These are phyloP conservation scores for Collybiopsis luxurians DNA, from an alignment of 768 basidiomycete genomes.

Conservation along the genomic window DNA sequence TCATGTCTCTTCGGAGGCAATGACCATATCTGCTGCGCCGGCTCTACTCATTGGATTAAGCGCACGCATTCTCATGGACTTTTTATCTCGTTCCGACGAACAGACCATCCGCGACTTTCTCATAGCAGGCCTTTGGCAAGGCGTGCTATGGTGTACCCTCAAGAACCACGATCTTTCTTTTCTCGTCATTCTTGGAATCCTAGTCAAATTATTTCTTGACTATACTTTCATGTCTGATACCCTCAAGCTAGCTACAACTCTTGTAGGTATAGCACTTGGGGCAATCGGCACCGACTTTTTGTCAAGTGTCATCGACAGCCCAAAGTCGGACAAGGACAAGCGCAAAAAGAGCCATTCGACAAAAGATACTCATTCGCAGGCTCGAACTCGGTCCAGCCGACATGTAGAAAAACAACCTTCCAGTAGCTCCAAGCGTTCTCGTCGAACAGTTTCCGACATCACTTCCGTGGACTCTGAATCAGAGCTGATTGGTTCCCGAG, in stretches of 20 bases:
- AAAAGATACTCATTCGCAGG: conserved; percentile 16
- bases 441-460: conserved; percentile 46
- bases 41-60: conserved; percentile 75
- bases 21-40: conserved; percentile 43
- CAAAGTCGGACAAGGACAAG: conserved; percentile 26
- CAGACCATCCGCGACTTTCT: conserved; percentile 56
- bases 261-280: conserved; percentile 68
- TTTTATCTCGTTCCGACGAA: conserved; percentile 44
- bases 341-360: conserved; percentile 26
- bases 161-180: conserved; percentile 53
- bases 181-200: conserved; percentile 54
- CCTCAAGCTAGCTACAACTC: conserved; percentile 51
- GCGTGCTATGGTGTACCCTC: conserved; percentile 67
- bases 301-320: conserved; percentile 59
- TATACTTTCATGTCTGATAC: conserved; percentile 54
- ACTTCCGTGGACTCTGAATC: conserved; percentile 72
- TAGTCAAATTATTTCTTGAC: conserved; percentile 62
- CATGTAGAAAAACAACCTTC: conserved; percentile 6
- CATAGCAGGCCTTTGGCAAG: conserved; percentile 73
- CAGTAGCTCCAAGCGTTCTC: conserved; percentile 10
- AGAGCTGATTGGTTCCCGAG: conserved; percentile 57
- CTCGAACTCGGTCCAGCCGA: conserved; percentile 18
- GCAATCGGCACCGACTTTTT: conserved; percentile 70
- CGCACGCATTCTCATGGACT: conserved; percentile 67
- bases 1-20: conserved; percentile 9